A percentile compares a stretch with the other conserved stretches of the same genome.
Conservation (phyloP, 208 protist genomes). For the Zelonia costaricensis region DNA sequence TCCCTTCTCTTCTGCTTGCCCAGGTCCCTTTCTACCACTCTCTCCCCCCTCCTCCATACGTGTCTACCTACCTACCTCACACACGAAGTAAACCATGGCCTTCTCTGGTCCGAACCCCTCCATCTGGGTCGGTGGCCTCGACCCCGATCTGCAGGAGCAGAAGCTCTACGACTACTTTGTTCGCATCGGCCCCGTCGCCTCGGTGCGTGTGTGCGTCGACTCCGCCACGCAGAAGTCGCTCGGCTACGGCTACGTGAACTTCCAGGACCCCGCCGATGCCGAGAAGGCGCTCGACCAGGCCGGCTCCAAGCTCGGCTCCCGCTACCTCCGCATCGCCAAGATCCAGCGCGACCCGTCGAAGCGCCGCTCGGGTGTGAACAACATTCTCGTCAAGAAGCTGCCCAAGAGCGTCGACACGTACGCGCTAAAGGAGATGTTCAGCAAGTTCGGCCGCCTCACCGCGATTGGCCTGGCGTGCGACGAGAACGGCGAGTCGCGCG, state of each 20-base stretch:
- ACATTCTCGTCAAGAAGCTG: slow-evolving; percentile 99
- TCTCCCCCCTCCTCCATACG: neutral
- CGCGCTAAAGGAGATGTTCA: slow-evolving; percentile 94
- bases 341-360: slow-evolving; percentile 98
- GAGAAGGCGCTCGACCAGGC: slow-evolving; percentile 98
- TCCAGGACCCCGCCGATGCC: slow-evolving; percentile 97
- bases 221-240: slow-evolving; percentile 96
- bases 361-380: slow-evolving; percentile 96
- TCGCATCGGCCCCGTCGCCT: slow-evolving; percentile 96
- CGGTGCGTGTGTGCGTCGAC: slow-evolving; percentile 98
- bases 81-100: slow-evolving; percentile 32
- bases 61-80: neutral
- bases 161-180: slow-evolving; percentile 98
- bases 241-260: slow-evolving; percentile 99
- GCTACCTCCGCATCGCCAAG: slow-evolving; percentile 98
- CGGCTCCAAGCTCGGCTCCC: slow-evolving; percentile 93
- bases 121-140: slow-evolving; percentile 98
- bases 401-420: slow-evolving; percentile 96
- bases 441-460: slow-evolving; percentile 94
- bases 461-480: slow-evolving; percentile 87
- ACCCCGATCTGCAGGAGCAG: slow-evolving; percentile 95
- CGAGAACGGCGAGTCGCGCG: slow-evolving; percentile 90
- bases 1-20: neutral
- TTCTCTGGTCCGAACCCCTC: slow-evolving; percentile 90
- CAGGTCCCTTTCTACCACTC: neutral